These are phyloP conservation scores for Inga oerstediana DNA, from an alignment of 306 rosid genomes.

Conservation along the genomic window DNA sequence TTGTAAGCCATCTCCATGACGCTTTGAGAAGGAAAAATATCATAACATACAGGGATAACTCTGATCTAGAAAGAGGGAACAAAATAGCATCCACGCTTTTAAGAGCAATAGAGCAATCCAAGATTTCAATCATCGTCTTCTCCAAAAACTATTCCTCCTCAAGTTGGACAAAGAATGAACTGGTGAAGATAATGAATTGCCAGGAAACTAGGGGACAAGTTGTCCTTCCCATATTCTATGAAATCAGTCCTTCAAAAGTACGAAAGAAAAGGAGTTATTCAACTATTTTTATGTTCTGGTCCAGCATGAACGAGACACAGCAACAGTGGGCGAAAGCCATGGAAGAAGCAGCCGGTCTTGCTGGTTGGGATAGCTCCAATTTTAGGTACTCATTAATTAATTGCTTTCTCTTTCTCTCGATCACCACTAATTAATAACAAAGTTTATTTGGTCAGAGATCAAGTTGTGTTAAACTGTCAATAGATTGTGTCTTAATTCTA, in stretches of 20 bases:
- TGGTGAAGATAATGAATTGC: constrained; percentile 25
- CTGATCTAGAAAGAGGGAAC: not conserved
- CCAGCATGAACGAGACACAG: not conserved
- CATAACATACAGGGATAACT: not conserved
- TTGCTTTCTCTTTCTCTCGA: not conserved
- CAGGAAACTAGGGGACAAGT: not conserved
- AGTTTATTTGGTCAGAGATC: not conserved
- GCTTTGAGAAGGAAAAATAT: not conserved
- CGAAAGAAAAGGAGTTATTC: not conserved
- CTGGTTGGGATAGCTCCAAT: not conserved
- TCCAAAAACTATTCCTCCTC: not conserved
- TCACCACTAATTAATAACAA: not conserved
- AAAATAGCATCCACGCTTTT: not conserved
- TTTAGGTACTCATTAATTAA: not conserved
- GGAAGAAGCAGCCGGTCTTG: not conserved
- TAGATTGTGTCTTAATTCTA: too few species aligned
- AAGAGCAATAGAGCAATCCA: not conserved
- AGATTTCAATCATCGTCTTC: not conserved
- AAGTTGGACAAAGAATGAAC: not conserved
- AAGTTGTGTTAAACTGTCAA: too few species aligned
- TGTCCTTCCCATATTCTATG: not conserved
- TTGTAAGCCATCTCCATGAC: not conserved
- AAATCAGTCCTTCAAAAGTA: not conserved
- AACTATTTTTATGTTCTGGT: not conserved
- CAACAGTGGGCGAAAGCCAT: not conserved